These are phyloP conservation scores for Dissophora ornata DNA, from an alignment of 192 early-diverging fungal species.

Conservation along the genomic window DNA sequence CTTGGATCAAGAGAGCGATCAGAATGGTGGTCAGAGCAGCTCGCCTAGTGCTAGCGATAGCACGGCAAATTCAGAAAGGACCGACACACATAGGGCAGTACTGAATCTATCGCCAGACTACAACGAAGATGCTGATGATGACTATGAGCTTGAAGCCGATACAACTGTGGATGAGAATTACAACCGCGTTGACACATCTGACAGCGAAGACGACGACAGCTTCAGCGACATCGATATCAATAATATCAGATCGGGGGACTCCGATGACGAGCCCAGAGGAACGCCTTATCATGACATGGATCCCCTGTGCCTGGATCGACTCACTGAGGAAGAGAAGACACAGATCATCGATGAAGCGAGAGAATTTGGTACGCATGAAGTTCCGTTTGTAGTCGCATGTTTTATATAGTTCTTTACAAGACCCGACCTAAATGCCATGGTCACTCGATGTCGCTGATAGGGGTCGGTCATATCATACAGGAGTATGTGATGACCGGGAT, in stretches of 20 bases:
- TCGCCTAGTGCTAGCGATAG: constrained; percentile 2
- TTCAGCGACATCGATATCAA: constrained; percentile 47
- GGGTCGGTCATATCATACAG: constrained; percentile 2
- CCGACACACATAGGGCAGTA: not conserved
- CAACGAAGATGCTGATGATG: constrained; percentile 23
- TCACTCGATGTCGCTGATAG: constrained; percentile 1
- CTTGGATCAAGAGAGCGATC: not conserved
- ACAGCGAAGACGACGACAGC: constrained; percentile 38
- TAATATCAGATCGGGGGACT: constrained; percentile 57
- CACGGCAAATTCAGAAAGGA: constrained; percentile 8
- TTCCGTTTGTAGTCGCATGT: not conserved
- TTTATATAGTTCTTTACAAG: not conserved
- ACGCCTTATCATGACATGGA: constrained; percentile 22
- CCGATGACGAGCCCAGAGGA: constrained; percentile 34
- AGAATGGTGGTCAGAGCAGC: not conserved
- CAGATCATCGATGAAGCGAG: constrained; percentile 33
- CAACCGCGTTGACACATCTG: constrained; percentile 16
- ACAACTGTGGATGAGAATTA: constrained; percentile 17
- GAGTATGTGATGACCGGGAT: constrained; percentile 1
- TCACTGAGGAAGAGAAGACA: constrained; percentile 21
- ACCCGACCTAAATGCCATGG: not conserved
- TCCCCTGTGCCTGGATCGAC: constrained; percentile 19
- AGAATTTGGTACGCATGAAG: constrained; percentile 18
- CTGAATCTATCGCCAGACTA: constrained; percentile 7
- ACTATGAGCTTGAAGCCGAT: constrained; percentile 22